Evolutionary conservation across 345 rosid genomes (phyloP).

Genomic region (Corymbia maculata): DNA sequence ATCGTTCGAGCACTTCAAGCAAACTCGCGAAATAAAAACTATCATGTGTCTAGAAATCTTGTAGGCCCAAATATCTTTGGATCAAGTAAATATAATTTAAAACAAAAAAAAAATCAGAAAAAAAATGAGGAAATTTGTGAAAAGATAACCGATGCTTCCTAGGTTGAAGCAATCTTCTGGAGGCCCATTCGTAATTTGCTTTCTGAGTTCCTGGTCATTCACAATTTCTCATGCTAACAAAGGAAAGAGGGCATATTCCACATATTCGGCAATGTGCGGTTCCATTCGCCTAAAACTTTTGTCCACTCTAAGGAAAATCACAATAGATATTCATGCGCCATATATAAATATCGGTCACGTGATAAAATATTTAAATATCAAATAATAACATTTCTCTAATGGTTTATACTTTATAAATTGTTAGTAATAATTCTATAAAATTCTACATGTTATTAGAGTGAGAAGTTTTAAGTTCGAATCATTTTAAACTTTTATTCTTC

Average conservation of each 20-base stretch:
- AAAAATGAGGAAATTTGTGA: background rate
- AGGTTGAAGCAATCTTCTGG: background rate
- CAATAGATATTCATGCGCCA: accelerated
- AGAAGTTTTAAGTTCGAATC: accelerated
- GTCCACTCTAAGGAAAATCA: accelerated
- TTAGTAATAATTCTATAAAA: accelerated
- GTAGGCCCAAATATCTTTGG: background rate
- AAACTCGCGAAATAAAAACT: background rate
- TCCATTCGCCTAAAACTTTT: background rate
- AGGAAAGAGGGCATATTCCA: background rate
- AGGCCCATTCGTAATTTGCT: background rate
- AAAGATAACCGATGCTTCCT: background rate
- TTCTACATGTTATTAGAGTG: accelerated
- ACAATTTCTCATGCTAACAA: background rate
- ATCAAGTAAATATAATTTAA: background rate
- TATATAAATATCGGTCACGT: accelerated
- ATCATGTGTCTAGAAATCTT: background rate
- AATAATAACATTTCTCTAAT: too few relatives aligned
- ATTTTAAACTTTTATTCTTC: accelerated
- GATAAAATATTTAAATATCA: too few relatives aligned
- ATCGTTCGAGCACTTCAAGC: background rate
- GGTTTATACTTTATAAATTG: too few relatives aligned
- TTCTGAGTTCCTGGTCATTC: background rate
- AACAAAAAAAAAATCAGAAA: background rate
- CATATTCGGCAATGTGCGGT: background rate